Base-by-base conservation (phyloP, 805 yeast species). In the Limtongia smithiae region DNA sequence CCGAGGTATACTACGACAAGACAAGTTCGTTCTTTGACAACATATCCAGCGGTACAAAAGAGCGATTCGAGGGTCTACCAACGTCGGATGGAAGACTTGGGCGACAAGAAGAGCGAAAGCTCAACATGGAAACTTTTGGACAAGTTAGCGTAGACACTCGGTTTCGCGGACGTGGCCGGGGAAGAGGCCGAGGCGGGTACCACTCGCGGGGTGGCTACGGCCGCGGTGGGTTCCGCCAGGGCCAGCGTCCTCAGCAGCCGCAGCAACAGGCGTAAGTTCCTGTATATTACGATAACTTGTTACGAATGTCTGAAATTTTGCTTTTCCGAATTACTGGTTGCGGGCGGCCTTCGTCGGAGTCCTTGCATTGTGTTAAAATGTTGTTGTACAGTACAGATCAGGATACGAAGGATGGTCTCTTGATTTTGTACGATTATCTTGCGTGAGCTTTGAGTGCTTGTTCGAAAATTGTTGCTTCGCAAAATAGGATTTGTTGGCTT, bases 1-100 rank as follows among this genome's bases (percentile, higher is more conserved):
- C 46, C 14, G 59, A 55, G 21, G 62, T 67, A 18, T 78, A 74
- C 25, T 93, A 93, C 71, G 78, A 89, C 70, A 88, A 82, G 66
- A 77, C 78, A 62, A 79, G 88, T 12, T 89, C 97, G 1, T 91
- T 93, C 67, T 91, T 91, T 63, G 97, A 93, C 68, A 79, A 78
- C 54, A 79, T 91, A 49, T 84, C 95, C 9, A 78, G 88, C 9
- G 81, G 88, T 3, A 68, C 61, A 20, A 64, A 60, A 36, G 68
- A 63, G 33, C 46, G 58, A 31, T 36, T 44, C 9, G 66, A 60
- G 24, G 54, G 56, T 27, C 73, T 81, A 33, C 77, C 75, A 45
- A 75, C 75, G 41, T 62, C 68, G 22, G 62, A 66, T 7, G 66
- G 65, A 25, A 41, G 53, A 18, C 71, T 80, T 78, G 76, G 81